Percentiles rank a stretch among this genome's conserved stretches.
Evolutionary conservation across 2,329 filamentous ascomycete species (phyloP).

Genomic region (Cladosporium cucumerinum): DNA sequence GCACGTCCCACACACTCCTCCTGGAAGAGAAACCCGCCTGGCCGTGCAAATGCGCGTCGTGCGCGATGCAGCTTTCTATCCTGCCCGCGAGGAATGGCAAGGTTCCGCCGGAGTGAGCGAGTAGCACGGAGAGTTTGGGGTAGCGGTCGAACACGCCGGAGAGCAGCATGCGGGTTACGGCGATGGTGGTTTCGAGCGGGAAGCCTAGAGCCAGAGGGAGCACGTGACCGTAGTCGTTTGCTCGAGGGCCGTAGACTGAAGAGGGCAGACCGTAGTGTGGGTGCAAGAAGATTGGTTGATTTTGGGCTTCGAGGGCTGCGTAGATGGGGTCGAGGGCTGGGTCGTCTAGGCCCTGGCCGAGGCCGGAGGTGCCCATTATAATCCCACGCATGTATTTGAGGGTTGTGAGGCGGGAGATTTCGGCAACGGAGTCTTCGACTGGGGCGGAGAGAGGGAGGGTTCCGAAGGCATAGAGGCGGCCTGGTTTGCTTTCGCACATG

Average conservation of each 20-base stretch:
- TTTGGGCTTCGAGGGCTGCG: slow-evolving; percentile 61
- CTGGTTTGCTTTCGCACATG: slow-evolving; percentile 65
- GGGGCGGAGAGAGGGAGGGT: slow-evolving; percentile 73
- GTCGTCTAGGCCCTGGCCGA: slow-evolving; percentile 80
- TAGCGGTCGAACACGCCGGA: slow-evolving; percentile 79
- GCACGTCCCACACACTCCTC: slow-evolving; percentile 60
- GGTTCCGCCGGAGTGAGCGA: slow-evolving; percentile 86
- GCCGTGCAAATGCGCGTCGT: slow-evolving; percentile 71
- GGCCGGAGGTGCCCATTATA: slow-evolving; percentile 79
- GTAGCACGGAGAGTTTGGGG: slow-evolving; percentile 64
- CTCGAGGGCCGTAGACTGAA: slow-evolving; percentile 72
- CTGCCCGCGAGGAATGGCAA: slow-evolving; percentile 83
- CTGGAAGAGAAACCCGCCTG: slow-evolving; percentile 58
- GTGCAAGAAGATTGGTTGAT: slow-evolving; percentile 75
- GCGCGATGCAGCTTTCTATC: slow-evolving; percentile 81
- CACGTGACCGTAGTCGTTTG: slow-evolving; percentile 78
- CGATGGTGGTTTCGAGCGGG: slow-evolving; percentile 89
- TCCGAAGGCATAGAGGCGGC: slow-evolving; percentile 77
- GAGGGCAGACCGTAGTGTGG: slow-evolving; percentile 86
- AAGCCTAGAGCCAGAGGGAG: slow-evolving; percentile 82
- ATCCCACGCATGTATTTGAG: slow-evolving; percentile 75
- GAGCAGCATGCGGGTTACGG: slow-evolving; percentile 82
- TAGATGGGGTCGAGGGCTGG: slow-evolving; percentile 68
- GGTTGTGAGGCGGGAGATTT: slow-evolving; percentile 60
- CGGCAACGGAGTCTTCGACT: slow-evolving; percentile 56